These are phyloP conservation scores for Sordariomycetes sp. DNA, from an alignment of 2,329 filamentous ascomycete genomes.

Conservation along the genomic window DNA sequence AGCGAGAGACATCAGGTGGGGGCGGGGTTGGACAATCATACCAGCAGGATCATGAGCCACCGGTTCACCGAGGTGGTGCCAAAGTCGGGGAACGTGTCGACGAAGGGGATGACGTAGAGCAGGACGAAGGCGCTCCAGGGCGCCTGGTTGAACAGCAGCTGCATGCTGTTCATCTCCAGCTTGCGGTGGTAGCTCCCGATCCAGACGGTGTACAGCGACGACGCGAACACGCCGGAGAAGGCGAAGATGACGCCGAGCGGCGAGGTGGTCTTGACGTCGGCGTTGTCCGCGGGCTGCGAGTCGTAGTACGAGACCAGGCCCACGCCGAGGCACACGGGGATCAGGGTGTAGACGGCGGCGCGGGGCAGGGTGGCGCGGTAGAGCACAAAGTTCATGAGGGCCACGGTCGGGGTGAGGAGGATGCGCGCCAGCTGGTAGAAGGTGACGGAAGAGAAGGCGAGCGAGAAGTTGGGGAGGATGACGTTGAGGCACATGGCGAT, in stretches of 20 bases:
- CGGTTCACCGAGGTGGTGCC: slow-evolving; percentile 34
- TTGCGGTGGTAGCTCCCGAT: slow-evolving; percentile 56
- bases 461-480: slow-evolving; percentile 56
- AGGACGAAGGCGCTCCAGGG: slow-evolving; percentile 52
- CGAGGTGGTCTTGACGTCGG: slow-evolving; percentile 42
- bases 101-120: slow-evolving; percentile 55
- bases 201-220: slow-evolving; percentile 59
- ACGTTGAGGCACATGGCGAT: slow-evolving; percentile 59
- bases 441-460: slow-evolving; percentile 57
- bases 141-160: slow-evolving; percentile 58
- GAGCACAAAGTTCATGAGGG: slow-evolving; percentile 52
- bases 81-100: slow-evolving; percentile 52
- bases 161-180: slow-evolving; percentile 57
- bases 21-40: slow-evolving; percentile 18
- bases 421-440: slow-evolving; percentile 63
- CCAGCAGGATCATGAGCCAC: slow-evolving; percentile 50
- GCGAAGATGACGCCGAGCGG: slow-evolving; percentile 53
- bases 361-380: slow-evolving; percentile 46
- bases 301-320: slow-evolving; percentile 60
- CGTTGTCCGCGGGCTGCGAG: slow-evolving; percentile 37
- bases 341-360: slow-evolving; percentile 40
- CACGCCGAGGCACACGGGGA: slow-evolving; percentile 54
- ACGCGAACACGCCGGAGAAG: slow-evolving; percentile 52
- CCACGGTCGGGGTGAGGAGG: slow-evolving; percentile 54
- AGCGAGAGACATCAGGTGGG: neutral